Evolutionary conservation across 768 basidiomycete genomes (phyloP).

Genomic region (Paxillus involutus): DNA sequence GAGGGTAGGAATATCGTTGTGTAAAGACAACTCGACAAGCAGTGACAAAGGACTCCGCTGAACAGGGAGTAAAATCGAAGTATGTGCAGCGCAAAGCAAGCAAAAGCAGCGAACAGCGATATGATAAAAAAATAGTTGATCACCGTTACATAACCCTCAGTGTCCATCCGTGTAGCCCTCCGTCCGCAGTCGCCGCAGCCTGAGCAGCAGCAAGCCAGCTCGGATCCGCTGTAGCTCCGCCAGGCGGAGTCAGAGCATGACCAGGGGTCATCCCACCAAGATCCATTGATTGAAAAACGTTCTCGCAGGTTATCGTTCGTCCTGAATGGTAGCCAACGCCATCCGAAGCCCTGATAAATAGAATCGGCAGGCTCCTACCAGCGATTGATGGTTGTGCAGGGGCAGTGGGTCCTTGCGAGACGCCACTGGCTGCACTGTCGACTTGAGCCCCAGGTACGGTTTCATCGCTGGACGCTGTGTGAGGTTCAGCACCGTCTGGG

Average conservation of each 20-base stretch:
- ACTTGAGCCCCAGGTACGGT: slow-evolving; percentile 25
- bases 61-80: slow-evolving; percentile 17
- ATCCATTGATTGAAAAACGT: slow-evolving; percentile 71
- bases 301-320: slow-evolving; percentile 79
- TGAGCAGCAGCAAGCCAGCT: slow-evolving; percentile 77
- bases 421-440: slow-evolving; percentile 26
- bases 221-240: slow-evolving; percentile 50
- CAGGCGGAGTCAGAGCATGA: slow-evolving; percentile 44
- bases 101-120: slow-evolving; percentile 23
- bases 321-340: slow-evolving; percentile 92
- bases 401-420: slow-evolving; percentile 17
- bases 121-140: slow-evolving; percentile 17
- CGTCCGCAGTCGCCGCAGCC: slow-evolving; percentile 63
- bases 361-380: slow-evolving; percentile 69
- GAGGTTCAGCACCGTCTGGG: slow-evolving; percentile 38
- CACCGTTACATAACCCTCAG: slow-evolving; percentile 66
- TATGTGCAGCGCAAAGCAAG: slow-evolving; percentile 28
- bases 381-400: slow-evolving; percentile 51
- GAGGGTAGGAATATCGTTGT: slow-evolving; percentile 11
- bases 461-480: slow-evolving; percentile 30
- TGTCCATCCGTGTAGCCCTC: slow-evolving; percentile 75
- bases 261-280: slow-evolving; percentile 48
- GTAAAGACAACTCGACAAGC: neutral
- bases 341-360: slow-evolving; percentile 80
- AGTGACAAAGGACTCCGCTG: slow-evolving; percentile 3